Evolutionary conservation across 1,284 basidiomycete genomes (phyloP), one percentile per base, ranked within the genome.

Genomic region (Puccinia sorghi): DNA sequence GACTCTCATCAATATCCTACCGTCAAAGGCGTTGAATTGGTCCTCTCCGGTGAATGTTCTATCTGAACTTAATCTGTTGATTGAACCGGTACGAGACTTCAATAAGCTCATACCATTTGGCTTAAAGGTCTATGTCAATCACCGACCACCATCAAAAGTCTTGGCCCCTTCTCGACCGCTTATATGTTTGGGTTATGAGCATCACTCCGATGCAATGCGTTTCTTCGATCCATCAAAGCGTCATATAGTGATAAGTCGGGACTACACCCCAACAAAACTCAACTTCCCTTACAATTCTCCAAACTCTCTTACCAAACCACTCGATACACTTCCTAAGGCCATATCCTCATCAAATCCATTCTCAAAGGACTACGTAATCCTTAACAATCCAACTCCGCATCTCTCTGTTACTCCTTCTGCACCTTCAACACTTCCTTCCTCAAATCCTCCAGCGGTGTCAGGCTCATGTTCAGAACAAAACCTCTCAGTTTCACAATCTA

Each of bases 51-150:
- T 46, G 13, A 46, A 46, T 46, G 8, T 46, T 46, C 43, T 46
- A 7, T 46, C 43, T 13, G 8, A 46, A 46, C 43, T 46, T 13
- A 46, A 46, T 13, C 43, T 46, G 43, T 46, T 46, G 13, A 46
- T 46, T 46, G 43, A 46, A 46, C 69, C 69, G 11, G 39, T 67
- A 13, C 11, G 64, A n/a, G 39, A 67, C 13, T 8, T 43, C 11
- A 46, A 50, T 25, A 67, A 37, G 37, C 6, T 50, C 8, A 52
- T 71, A 13, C 69, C 69, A 39, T 54, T 72, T 54, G 69, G 69
- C 13, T 37, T 72, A 22, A 72, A 54, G 15, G 69, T 72, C 7
- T 56, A 50, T 37, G 69, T 72, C 4, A 25, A 4, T n/a, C 27
- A 67, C 13, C 3, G 11, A 13, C 37, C 37, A 8, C 25, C 25